These are phyloP conservation scores for Stachybotrys elegans DNA, from an alignment of 2,329 filamentous ascomycete genomes.

Conservation along the genomic window DNA sequence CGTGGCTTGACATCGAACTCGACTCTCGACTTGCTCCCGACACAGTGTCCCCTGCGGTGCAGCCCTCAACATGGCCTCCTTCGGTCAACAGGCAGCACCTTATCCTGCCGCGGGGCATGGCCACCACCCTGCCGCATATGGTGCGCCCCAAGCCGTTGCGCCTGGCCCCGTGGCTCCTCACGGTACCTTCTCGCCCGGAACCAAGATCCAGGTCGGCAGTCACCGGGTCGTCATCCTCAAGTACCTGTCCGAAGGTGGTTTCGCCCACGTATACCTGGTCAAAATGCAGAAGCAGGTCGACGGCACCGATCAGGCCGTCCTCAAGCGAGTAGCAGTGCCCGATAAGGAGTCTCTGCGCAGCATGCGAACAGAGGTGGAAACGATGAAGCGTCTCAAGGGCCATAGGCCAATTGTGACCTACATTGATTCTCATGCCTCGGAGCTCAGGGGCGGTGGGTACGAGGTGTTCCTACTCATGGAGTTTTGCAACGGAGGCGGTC, in stretches of 20 bases:
- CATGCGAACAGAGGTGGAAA: constrained; percentile 98
- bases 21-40: constrained; percentile 7
- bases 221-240: constrained; percentile 94
- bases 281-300: constrained; percentile 73
- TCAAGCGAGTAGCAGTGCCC: constrained; percentile 93
- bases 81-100: constrained; percentile 26
- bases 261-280: constrained; percentile 97
- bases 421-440: constrained; percentile 95
- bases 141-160: constrained; percentile 35
- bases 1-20: no score
- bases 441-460: constrained; percentile 87
- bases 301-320: constrained; percentile 74
- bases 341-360: constrained; percentile 91
- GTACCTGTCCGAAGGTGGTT: constrained; percentile 96
- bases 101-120: constrained; percentile 25
- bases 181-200: constrained; percentile 87
- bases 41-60: no score
- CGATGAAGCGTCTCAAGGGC: constrained; percentile 98
- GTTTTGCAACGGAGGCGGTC: constrained; percentile 85
- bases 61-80: constrained; percentile 26
- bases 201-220: constrained; percentile 91
- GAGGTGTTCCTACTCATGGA: constrained; percentile 99
- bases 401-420: constrained; percentile 96
- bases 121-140: constrained; percentile 40
- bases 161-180: constrained; percentile 48